Percentiles rank a stretch among this genome's conserved stretches.
phyloP scores from a whole-genome alignment of 805 yeast species.

The Myxozyma kluyveri region DNA sequence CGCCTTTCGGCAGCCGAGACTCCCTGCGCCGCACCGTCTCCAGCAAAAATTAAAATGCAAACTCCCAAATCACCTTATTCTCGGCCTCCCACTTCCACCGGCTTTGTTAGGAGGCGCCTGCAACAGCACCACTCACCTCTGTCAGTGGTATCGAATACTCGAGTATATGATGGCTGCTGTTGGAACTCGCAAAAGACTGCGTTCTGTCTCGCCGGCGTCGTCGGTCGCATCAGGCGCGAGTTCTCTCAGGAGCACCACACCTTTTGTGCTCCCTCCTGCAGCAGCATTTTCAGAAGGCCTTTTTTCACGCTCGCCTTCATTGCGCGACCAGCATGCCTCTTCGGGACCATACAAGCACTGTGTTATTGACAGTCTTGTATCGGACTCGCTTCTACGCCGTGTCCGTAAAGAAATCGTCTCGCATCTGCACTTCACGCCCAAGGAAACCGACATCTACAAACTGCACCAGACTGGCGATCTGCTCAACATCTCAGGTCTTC shows the following conservation, averaged over 20 bases:
- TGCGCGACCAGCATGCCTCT: conserved; percentile 38
- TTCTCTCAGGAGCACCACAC: conserved; percentile 8
- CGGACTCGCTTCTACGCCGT: conserved; percentile 70
- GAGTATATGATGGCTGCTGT: conserved; percentile 4
- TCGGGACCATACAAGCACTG: conserved; percentile 92
- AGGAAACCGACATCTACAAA: conserved; percentile 96
- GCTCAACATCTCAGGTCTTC: conserved; percentile 84
- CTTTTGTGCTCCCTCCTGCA: conserved; percentile 5
- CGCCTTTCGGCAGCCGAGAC: too few relatives aligned
- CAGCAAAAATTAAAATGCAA: too few relatives aligned
- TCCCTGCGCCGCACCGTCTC: too few relatives aligned
- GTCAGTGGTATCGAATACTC: neutral
- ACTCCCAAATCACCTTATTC: too few relatives aligned
- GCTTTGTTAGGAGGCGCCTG: too few relatives aligned
- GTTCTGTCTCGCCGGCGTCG: conserved; percentile 21
- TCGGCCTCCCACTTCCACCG: too few relatives aligned
- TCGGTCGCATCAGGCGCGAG: conserved; percentile 18
- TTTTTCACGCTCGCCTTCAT: conserved; percentile 13
- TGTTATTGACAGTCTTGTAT: conserved; percentile 65
- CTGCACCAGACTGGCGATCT: conserved; percentile 82
- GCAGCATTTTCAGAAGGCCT: conserved; percentile 19
- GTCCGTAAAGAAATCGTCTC: conserved; percentile 82
- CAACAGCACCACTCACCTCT: too few relatives aligned
- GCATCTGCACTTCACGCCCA: conserved; percentile 85
- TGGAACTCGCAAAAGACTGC: conserved; percentile 14